A percentile compares a stretch with the other conserved stretches of the same genome.
Conservation (phyloP, 106 monocot species). For the Apostasia ramifera region DNA sequence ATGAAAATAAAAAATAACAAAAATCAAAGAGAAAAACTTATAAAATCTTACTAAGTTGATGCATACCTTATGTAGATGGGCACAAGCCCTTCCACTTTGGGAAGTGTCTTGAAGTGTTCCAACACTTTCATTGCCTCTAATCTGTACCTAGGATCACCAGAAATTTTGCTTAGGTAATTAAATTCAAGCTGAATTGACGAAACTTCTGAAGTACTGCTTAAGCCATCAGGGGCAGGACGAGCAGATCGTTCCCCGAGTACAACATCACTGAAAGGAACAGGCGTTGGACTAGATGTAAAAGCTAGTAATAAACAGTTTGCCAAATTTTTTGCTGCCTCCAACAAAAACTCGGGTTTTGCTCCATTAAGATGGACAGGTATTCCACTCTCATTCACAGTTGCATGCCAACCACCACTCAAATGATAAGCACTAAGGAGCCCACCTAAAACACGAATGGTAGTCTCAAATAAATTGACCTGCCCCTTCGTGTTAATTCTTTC, state of each 20-base stretch:
- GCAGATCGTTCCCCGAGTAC: constrained; percentile 65
- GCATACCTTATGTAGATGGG: constrained; percentile 87
- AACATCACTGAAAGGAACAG: constrained; percentile 93
- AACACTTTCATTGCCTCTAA: constrained; percentile 78
- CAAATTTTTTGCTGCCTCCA: constrained; percentile 56
- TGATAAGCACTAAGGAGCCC: constrained; percentile 96
- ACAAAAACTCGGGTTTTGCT: constrained; percentile 40
- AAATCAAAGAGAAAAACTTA: too few relatives aligned
- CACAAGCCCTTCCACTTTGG: constrained; percentile 80
- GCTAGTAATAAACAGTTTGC: constrained; percentile 69
- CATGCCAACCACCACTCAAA: constrained; percentile 37
- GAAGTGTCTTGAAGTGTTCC: constrained; percentile 71
- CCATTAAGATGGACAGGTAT: constrained; percentile 19
- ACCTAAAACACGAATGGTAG: constrained; percentile 89
- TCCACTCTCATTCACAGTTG: constrained; percentile 4
- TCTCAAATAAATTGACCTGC: constrained; percentile 96
- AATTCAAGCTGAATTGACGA: constrained; percentile 88
- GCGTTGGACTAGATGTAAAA: constrained; percentile 81
- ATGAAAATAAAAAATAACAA: too few relatives aligned
- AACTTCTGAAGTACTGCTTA: constrained; percentile 94
- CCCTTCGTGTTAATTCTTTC: constrained; percentile 71
- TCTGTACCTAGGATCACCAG: constrained; percentile 77
- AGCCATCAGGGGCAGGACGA: constrained; percentile 80
- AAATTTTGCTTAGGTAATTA: constrained; percentile 79
- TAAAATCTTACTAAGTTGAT: too few relatives aligned